These are phyloP conservation scores for Withania somnifera DNA, from an alignment of 305 asterid species.

Conservation along the genomic window DNA sequence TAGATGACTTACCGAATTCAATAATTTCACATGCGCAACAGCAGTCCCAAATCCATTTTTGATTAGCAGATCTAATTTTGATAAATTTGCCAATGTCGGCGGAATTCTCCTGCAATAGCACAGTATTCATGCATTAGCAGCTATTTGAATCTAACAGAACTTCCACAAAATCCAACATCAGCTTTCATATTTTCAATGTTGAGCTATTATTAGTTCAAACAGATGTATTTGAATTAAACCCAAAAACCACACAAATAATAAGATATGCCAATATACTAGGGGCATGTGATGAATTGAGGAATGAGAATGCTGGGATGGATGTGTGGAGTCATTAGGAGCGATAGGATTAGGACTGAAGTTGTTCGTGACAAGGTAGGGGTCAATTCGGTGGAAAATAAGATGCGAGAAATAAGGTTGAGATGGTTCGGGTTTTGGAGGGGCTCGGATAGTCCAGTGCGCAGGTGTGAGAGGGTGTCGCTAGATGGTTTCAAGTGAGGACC, in stretches of 20 bases:
- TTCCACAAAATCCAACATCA: neutral
- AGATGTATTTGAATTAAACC: neutral
- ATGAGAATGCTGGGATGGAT: too few relatives aligned
- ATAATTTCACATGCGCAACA: conserved; percentile 49
- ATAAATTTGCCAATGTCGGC: conserved; percentile 52
- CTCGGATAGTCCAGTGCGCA: too few relatives aligned
- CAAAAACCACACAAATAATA: neutral
- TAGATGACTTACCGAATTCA: conserved; percentile 38
- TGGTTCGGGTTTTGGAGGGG: too few relatives aligned
- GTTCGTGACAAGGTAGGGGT: too few relatives aligned
- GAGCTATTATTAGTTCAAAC: neutral
- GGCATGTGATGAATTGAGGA: too few relatives aligned
- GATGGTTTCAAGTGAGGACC: too few relatives aligned
- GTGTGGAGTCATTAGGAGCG: too few relatives aligned
- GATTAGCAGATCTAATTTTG: conserved; percentile 60
- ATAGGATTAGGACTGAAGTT: too few relatives aligned
- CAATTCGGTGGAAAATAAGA: too few relatives aligned
- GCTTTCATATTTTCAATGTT: neutral
- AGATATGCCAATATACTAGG: too few relatives aligned
- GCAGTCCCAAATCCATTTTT: conserved; percentile 72
- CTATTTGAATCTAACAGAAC: neutral
- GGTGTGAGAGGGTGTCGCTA: too few relatives aligned
- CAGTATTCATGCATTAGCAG: neutral
- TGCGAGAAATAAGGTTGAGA: too few relatives aligned
- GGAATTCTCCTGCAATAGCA: conserved; percentile 68